Evolutionary conservation across 1,284 basidiomycete species (phyloP), one percentile per base, ranked within the genome.

Genomic region (Cutaneotrichosporon curvatum): DNA sequence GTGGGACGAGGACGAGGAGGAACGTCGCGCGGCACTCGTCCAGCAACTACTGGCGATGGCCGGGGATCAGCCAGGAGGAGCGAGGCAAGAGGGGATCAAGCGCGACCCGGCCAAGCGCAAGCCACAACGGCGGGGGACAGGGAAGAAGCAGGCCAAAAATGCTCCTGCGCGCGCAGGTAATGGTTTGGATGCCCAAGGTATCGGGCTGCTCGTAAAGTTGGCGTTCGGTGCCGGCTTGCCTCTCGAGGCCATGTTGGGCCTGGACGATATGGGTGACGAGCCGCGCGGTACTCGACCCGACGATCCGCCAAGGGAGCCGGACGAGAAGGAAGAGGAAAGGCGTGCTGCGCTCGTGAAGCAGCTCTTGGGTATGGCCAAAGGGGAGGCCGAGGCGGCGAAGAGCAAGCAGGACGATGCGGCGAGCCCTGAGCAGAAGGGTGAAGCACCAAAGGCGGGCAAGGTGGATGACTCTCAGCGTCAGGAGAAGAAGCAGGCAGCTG

Each of bases 301-400:
- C 20, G 21, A 39, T 20, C 12, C 22, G 3, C 23, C 14, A 19
- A 14, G 20, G 4, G 51, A 47, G 31, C 23, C n/a, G 12, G 33
- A 45, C 14, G 47, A 37, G 38, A 45, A 36, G 21, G 45, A 30
- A 22, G 49, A 30, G 2, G 46, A 51, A 23, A 48, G 44, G 9
- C 46, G 47, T 9, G 45, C 46, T 18, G 31, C 37, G 31, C 46
- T 46, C 10, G 49, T 53, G 19, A 48, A 41, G 22, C 51, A 19
- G 3, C 28, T 32, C 30, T 18, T 23, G 18, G 32, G n/a, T n/a
- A n/a, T n/a, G n/a, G 25, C n/a, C 9, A 18, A 30, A 25, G 22
- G 16, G 11, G 33, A 11, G 19, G 21, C 16, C 7, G 32, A 18
- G 30, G 12, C 21, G 12, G 14, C n/a, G 16, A 35, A 31, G 25